Base-by-base conservation (phyloP, 179 eudicot genomes). In the Pouteria campechiana region DNA sequence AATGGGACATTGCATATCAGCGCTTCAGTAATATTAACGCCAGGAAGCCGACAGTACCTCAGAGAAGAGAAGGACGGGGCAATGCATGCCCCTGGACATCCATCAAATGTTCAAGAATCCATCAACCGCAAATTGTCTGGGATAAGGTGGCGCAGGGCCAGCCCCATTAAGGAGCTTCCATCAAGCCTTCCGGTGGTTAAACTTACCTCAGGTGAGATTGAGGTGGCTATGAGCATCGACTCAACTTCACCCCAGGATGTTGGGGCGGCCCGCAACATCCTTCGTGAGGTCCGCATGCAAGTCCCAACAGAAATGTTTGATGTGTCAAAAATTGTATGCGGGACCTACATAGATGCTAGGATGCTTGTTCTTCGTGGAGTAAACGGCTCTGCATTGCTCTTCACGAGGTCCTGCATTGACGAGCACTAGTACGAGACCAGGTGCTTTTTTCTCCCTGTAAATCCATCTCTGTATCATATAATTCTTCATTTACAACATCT, bases 291-390 rank as follows among this genome's bases (percentile, higher is more conserved):
- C 17, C 60, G 94, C 40, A 41, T 70, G 32, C 92, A 87, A 46
- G 52, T 87, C 43, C 94, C 99, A 3, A 87, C 96, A 1, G 99
- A 92, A 60, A 69, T 82, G 70, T 92, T 87, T 57, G 99, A 92
- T 67, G 43, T 79, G 53, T 79, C 99, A 0, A 82, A 82, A 45
- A 32, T 92, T 16, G 94, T 92, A 5, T 87, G 96, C 46, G 99
- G 96, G 21, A 92, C 99, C 7, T 92, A 79, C 23, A 68, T 92
- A 3, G 99, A 92, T 57, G 54, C 82, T 40, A 71, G 99, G 58
- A 53, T 92, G 52, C 76, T 92, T 37, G 75, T 92, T 12, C 74
- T 87, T 36, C 75, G 92, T 1, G 67, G 83, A 50, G 77, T 82
- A 44, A 79, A 72, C 61, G 99, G 99, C 15, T 87, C 99, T 2